Conservation (phyloP, 1,284 basidiomycete genomes). For the Ustilago bromivora region DNA sequence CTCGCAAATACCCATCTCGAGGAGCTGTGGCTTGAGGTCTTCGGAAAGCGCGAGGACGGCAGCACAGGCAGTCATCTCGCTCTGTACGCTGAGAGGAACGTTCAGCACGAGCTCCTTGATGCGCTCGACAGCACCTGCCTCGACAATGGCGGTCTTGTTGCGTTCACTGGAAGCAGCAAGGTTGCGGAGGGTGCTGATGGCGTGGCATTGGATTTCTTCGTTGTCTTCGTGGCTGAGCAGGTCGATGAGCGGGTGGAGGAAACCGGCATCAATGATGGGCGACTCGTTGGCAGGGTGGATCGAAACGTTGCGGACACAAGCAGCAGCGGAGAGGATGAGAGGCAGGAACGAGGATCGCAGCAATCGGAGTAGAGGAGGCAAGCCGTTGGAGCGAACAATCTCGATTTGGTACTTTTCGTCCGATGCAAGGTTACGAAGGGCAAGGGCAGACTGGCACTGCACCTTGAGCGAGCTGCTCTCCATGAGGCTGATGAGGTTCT, state of each 20-base stretch:
- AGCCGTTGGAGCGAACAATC: slow-evolving; percentile 95
- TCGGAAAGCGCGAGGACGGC: slow-evolving; percentile 73
- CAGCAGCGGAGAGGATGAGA: slow-evolving; percentile 97
- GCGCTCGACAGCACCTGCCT: slow-evolving; percentile 96
- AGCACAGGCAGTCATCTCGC: slow-evolving; percentile 99
- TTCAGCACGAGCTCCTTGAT: slow-evolving; percentile 97
- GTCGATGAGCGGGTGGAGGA: slow-evolving; percentile 94
- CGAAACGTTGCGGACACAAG: slow-evolving; percentile 98
- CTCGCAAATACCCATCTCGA: slow-evolving; percentile 99
- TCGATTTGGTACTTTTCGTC: slow-evolving; percentile 99
- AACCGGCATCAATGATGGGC: slow-evolving; percentile 98
- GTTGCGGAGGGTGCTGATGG: slow-evolving; percentile 97
- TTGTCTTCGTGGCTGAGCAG: slow-evolving; percentile 97
- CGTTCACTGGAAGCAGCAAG: slow-evolving; percentile 96
- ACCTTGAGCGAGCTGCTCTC: slow-evolving; percentile 97
- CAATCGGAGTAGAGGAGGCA: slow-evolving; percentile 90
- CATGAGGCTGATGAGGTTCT: slow-evolving; percentile 95
- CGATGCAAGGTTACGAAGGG: slow-evolving; percentile 94
- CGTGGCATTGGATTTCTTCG: slow-evolving; percentile 99
- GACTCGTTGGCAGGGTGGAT: slow-evolving; percentile 99
- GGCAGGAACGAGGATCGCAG: slow-evolving; percentile 97
- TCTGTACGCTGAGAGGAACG: slow-evolving; percentile 96
- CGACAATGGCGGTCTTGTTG: slow-evolving; percentile 98
- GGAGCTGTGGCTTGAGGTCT: slow-evolving; percentile 72
- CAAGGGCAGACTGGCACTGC: slow-evolving; percentile 97